Percentiles rank a stretch among this genome's conserved stretches.
These are phyloP conservation scores for Amanita muscaria DNA, from an alignment of 768 basidiomycete species.

Conservation along the genomic window DNA sequence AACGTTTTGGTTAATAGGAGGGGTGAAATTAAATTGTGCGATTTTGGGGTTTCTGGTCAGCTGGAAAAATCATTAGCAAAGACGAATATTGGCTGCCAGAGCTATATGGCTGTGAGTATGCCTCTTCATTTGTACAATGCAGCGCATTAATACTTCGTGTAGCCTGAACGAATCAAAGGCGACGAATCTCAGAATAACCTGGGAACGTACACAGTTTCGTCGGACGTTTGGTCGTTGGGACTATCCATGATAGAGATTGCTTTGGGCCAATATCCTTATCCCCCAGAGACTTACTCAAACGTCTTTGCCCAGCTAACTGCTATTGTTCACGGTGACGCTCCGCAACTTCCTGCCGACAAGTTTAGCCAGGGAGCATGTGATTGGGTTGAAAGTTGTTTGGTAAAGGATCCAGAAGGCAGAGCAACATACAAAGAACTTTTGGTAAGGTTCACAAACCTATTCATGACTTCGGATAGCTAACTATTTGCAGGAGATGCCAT, in stretches of 20 bases:
- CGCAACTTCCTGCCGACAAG: conserved; percentile 65
- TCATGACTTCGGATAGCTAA: background rate
- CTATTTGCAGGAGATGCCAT: conserved; percentile 58
- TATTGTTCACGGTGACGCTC: conserved; percentile 92
- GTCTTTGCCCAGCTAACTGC: conserved; percentile 95
- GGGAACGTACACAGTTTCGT: conserved; percentile 90
- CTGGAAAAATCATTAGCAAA: conserved; percentile 93
- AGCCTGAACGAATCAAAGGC: conserved; percentile 96
- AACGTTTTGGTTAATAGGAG: conserved; percentile 86
- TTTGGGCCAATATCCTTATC: conserved; percentile 88
- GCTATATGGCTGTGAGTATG: conserved; percentile 88
- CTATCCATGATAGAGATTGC: conserved; percentile 91
- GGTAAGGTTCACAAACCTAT: conserved; percentile 30
- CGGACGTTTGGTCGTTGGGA: conserved; percentile 97
- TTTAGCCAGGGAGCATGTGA: conserved; percentile 67
- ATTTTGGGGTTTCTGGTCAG: conserved; percentile 98
- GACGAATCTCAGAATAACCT: conserved; percentile 85
- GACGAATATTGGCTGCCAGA: conserved; percentile 98
- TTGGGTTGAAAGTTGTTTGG: conserved; percentile 74
- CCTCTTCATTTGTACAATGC: background rate
- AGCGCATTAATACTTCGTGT: conserved; percentile 1
- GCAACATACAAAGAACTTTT: conserved; percentile 82
- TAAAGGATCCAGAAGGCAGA: conserved; percentile 70
- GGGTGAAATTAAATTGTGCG: conserved; percentile 90
- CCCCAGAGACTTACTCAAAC: conserved; percentile 94